A percentile compares a stretch with the other conserved stretches of the same genome.
Evolutionary conservation across 257 asterid genomes (phyloP).

Genomic region (Solanum rostratum): DNA sequence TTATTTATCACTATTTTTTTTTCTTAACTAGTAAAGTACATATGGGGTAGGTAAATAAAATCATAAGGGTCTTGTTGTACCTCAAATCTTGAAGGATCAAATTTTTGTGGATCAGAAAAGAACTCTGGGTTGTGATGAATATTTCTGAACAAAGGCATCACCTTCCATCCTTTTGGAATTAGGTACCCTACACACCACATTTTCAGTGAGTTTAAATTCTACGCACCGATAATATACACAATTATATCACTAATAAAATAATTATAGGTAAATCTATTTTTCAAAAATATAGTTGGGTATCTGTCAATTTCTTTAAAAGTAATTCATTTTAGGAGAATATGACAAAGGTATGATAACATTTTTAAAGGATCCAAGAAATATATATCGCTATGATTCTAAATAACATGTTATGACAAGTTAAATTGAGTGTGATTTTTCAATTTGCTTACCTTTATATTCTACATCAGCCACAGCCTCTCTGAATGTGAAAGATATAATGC

Average conservation of each 20-base stretch:
- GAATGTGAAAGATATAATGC: conserved; percentile 78
- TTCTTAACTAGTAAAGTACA: not conserved
- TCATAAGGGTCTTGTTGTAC: conserved; percentile 11
- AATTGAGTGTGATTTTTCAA: too few species aligned
- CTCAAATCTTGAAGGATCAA: conserved; percentile 79
- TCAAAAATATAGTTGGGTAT: not conserved
- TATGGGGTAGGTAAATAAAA: not conserved
- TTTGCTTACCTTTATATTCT: conserved; percentile 52
- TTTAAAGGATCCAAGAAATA: not conserved
- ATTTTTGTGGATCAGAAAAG: conserved; percentile 55
- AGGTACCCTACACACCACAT: conserved; percentile 36
- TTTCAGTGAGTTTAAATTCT: not conserved
- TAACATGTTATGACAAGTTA: not conserved
- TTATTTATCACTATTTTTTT: not conserved
- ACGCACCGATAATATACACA: not conserved
- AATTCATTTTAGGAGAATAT: not conserved
- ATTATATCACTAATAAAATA: not conserved
- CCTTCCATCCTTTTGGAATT: conserved; percentile 97
- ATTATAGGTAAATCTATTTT: not conserved
- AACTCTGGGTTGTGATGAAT: conserved; percentile 83
- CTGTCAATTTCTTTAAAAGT: not conserved
- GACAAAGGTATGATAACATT: not conserved
- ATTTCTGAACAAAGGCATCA: conserved; percentile 83
- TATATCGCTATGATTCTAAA: not conserved
- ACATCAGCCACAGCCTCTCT: conserved; percentile 87